Evolutionary conservation across 2,329 filamentous ascomycete species (phyloP), one percentile per base, ranked within the genome.

Genomic region (Pseudocercospora eumusae): DNA sequence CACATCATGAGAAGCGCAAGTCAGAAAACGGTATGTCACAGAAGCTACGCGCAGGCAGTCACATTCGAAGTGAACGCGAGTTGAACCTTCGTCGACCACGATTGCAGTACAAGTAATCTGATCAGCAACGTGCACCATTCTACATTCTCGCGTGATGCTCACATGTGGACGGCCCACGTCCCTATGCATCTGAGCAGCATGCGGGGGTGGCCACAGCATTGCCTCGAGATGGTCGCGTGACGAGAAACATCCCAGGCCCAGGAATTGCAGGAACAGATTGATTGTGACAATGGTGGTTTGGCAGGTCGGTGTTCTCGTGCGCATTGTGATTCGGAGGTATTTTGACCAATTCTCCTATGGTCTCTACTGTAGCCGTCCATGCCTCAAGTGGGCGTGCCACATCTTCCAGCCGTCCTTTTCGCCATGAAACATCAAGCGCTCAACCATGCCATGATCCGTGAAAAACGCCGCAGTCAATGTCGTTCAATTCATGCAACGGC

Each of bases 391-490:
- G 64, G 64, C 62, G 59, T 61, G 57, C 60, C 64, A 56, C 59
- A 36, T 56, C 63, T 62, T 60, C 64, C 64, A 64, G 52, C 64
- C 60, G 60, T 64, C 64, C 64, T 44, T 62, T 66, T 66, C 64
- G 62, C 64, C 64, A 57, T 66, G 58, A 60, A 62, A 53, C 52
- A 25, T 59, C 57, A 66, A 64, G 64, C 62, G 64, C 64, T 64
- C 64, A 64, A 62, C 58, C 60, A 66, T 66, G 59, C 62, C 64
- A 58, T 64, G 52, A 54, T 28, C 52, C 52, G 52, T 54, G 36
- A 62, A 59, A 57, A 60, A 66, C 61, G n/a, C 59, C 56, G 60
- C 60, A 62, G 57, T 64, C 62, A 60, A 59, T 54, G 33, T 57
- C 52, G 44, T 58, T 44, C 28, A 25, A 53, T 61, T 60, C 60